Base-by-base conservation (phyloP, 495 filamentous ascomycete species). In the Aspergillus ellipticus region DNA sequence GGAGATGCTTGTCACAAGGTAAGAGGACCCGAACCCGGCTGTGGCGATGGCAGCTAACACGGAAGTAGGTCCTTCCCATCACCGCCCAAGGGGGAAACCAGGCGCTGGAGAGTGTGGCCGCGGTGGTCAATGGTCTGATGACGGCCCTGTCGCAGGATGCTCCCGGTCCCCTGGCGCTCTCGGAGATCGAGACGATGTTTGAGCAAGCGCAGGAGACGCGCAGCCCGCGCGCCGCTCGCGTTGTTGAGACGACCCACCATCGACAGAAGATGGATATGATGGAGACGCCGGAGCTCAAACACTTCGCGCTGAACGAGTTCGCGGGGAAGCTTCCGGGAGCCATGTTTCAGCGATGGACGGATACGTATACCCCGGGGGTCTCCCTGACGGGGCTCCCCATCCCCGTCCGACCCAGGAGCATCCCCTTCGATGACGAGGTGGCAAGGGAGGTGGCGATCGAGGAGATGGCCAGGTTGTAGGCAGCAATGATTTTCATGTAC, bases 1-100 rank as follows among this genome's bases (percentile, higher is more conserved):
- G 67, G 67, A 11, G 67, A 68, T 53, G 55, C 65, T 13, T 56
- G 54, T 13, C 65, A 70, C 43, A 70, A 66, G 55, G 65, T 67
- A 52, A 20, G 54, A 46, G 17, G 17, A 9, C 17, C 17, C 8
- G n/a, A 42, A 7, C 16, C 41, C 4, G 11, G 5, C 21, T 2
- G 9, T 8, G 17, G 17, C 17, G 21, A 20, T 7, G 20, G 2
- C 2, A 3, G 16, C 7, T 45, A 11, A 45, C 17, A 3, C 21
- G 21, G 43, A 19, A 13, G 11, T 15, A 57, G 55, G 31, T 57
- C n/a, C 7, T 17, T 8, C 48, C 48, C 6, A 29, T 51, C 0
- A 31, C 42, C 8, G 55, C 33, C 7, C 55, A 57, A 26, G 55
- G 55, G 8, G 55, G 48, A 1, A 57, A 57, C 39, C 41, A 49